Evolutionary conservation across 2,329 filamentous ascomycete species (phyloP).

Genomic region (Talaromyces sp.): DNA sequence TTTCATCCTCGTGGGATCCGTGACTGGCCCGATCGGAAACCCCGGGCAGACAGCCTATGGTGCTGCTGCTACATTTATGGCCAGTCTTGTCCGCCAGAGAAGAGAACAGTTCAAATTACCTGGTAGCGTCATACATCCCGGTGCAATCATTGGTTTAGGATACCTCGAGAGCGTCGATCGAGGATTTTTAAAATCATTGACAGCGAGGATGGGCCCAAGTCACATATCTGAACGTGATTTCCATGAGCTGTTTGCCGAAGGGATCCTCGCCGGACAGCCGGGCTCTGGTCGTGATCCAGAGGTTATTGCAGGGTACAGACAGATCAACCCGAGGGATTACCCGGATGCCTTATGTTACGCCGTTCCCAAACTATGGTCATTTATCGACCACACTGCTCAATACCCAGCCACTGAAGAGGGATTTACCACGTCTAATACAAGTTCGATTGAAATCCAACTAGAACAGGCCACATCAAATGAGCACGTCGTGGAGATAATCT

Average conservation of each 20-base stretch:
- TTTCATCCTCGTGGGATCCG: constrained; percentile 38
- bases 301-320: background rate
- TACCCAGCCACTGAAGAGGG: background rate
- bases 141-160: constrained; percentile 23
- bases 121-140: constrained; percentile 21
- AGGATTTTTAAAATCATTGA: background rate
- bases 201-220: background rate
- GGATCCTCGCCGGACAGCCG: constrained; percentile 39
- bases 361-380: constrained; percentile 4
- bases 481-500: background rate
- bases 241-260: constrained; percentile 49
- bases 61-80: constrained; percentile 36
- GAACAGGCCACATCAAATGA: background rate
- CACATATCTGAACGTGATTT: constrained; percentile 43
- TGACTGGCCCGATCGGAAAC: constrained; percentile 30
- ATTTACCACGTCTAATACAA: background rate
- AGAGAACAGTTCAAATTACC: constrained; percentile 12
- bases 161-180: constrained; percentile 15
- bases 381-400: background rate
- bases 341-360: constrained; percentile 8
- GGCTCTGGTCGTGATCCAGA: constrained; percentile 9
- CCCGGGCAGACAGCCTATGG: constrained; percentile 34
- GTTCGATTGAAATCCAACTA: background rate
- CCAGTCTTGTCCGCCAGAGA: constrained; percentile 17
- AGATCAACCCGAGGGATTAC: constrained; percentile 2